phyloP scores from a whole-genome alignment of 768 basidiomycete genomes.

The Hericium erinaceus region DNA sequence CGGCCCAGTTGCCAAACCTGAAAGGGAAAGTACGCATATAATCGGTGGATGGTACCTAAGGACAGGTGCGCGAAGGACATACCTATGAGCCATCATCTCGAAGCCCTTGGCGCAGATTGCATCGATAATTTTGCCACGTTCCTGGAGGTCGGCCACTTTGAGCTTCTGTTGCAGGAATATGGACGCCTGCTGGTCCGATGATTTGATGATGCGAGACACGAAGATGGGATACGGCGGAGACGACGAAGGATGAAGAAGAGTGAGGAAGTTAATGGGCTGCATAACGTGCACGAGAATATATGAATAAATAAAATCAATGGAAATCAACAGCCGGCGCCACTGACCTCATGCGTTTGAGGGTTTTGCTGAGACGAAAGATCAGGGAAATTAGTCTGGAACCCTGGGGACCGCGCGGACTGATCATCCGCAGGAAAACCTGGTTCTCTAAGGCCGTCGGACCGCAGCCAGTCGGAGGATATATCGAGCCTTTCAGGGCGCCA shows the following conservation, averaged over 20 bases:
- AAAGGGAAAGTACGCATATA: slow-evolving; percentile 1
- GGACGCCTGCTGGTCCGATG: slow-evolving; percentile 84
- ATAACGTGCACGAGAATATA: not conserved
- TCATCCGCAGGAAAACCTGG: slow-evolving; percentile 19
- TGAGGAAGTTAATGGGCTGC: slow-evolving; percentile 85
- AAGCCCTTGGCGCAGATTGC: slow-evolving; percentile 78
- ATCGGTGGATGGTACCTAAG: not conserved
- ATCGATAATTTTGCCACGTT: slow-evolving; percentile 76
- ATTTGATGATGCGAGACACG: slow-evolving; percentile 79
- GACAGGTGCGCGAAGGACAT: slow-evolving; percentile 9
- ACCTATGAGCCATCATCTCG: slow-evolving; percentile 92
- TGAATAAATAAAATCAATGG: not conserved
- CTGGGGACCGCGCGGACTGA: not conserved
- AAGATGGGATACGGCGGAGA: slow-evolving; percentile 78
- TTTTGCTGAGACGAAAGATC: slow-evolving; percentile 14
- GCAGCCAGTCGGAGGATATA: slow-evolving; percentile 34
- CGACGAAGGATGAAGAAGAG: slow-evolving; percentile 76
- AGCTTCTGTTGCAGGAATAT: slow-evolving; percentile 88
- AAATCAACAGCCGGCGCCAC: slow-evolving; percentile 7
- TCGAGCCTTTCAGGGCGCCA: slow-evolving; percentile 18
- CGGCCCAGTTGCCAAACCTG: slow-evolving; percentile 91
- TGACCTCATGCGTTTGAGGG: slow-evolving; percentile 38
- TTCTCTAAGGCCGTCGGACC: slow-evolving; percentile 25
- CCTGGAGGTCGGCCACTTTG: slow-evolving; percentile 72
- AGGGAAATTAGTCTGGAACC: slow-evolving; percentile 12